phyloP scores from a whole-genome alignment of 305 asterid species.

The Fraxinus nigra region DNA sequence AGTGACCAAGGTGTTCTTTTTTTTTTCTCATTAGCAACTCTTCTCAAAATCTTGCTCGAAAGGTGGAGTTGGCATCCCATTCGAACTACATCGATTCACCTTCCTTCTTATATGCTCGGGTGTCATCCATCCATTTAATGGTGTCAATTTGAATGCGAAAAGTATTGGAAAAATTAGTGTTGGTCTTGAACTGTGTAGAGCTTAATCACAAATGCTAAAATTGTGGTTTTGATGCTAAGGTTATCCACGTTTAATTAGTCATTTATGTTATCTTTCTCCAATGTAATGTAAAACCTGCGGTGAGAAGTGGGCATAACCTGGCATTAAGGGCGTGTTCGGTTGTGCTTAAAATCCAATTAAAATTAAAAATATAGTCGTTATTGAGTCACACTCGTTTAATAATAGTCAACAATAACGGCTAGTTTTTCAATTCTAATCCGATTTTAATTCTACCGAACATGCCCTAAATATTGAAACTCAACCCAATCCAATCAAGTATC shows the following conservation, averaged over 20 bases:
- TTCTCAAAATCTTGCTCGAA: neutral
- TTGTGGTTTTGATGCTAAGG: neutral
- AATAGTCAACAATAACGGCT: no score
- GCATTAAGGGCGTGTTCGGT: neutral
- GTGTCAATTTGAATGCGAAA: neutral
- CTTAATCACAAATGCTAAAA: neutral
- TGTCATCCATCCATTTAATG: neutral
- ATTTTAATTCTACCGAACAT: no score
- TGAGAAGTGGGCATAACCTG: neutral
- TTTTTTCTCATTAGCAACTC: neutral
- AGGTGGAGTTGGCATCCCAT: neutral
- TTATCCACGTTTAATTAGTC: neutral
- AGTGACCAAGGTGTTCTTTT: neutral
- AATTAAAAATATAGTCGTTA: no score
- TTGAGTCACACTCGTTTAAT: no score
- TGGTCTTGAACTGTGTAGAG: neutral
- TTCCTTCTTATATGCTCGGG: neutral
- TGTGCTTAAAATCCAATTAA: no score
- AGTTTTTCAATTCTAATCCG: no score
- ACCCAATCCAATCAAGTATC: no score
- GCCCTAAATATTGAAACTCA: no score
- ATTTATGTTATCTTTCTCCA: neutral
- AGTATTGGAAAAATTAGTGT: neutral
- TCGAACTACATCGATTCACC: neutral
- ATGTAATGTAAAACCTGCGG: neutral